Conservation (phyloP, 371 early-diverging fungal species). For the Mucor racemosus region DNA sequence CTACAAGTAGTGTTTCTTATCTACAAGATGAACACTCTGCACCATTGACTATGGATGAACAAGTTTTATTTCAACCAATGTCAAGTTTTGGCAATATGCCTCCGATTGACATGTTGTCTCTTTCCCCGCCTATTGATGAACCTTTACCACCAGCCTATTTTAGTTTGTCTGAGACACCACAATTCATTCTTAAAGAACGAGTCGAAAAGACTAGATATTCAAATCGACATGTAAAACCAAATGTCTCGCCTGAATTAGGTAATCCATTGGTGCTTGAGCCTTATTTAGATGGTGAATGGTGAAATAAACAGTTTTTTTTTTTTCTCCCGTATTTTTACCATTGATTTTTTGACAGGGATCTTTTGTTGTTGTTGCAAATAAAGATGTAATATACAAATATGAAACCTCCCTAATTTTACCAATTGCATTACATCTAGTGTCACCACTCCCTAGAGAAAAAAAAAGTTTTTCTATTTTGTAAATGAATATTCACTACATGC, state of each 20-base stretch:
- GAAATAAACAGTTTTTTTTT: not conserved
- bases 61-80: not conserved
- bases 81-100: not conserved
- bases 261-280: constrained; percentile 18
- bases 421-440: not conserved
- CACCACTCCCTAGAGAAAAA: not conserved
- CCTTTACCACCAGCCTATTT: constrained; percentile 17
- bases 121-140: not conserved
- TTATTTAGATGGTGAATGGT: not conserved
- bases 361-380: not conserved
- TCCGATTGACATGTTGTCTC: not conserved
- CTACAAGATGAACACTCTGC: not conserved
- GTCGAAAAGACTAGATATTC: constrained; percentile 23
- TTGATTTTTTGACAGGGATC: not conserved
- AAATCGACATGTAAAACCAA: constrained; percentile 20
- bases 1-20: not conserved
- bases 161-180: constrained; percentile 9
- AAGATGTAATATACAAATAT: not conserved
- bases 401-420: not conserved
- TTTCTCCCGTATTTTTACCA: not conserved
- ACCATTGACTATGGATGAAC: not conserved
- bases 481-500: not conserved
- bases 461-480: not conserved
- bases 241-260: constrained; percentile 18
- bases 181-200: constrained; percentile 24